phyloP scores from a whole-genome alignment of 177 flowering plant species.

The Vitis hybrid region DNA sequence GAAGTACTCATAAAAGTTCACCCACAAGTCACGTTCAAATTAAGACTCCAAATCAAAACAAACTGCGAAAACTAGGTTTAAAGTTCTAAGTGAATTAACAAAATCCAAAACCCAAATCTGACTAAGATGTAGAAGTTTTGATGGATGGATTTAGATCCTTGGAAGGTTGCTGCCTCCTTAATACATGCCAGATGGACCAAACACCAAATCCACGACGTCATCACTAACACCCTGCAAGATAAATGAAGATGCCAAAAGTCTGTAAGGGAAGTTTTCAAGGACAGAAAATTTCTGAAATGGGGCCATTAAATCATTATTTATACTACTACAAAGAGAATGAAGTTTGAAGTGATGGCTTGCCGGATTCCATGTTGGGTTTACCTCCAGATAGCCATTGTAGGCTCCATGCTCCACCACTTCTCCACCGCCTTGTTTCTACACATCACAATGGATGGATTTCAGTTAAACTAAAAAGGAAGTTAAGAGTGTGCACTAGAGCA shows the following conservation, averaged over 20 bases:
- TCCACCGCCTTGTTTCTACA: constrained; percentile 2
- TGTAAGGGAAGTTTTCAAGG: too few relatives aligned
- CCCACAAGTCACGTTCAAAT: too few relatives aligned
- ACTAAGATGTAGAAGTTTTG: neutral
- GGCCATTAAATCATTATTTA: too few relatives aligned
- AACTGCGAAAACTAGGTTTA: too few relatives aligned
- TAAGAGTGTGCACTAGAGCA: too few relatives aligned
- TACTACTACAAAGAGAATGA: too few relatives aligned
- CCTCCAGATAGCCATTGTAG: neutral
- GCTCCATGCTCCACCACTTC: neutral
- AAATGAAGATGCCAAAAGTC: too few relatives aligned
- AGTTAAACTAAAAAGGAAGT: neutral
- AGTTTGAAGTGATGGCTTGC: too few relatives aligned
- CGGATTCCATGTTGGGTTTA: neutral
- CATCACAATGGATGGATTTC: neutral
- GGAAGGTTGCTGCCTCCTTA: neutral
- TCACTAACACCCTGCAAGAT: neutral
- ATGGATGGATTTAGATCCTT: neutral
- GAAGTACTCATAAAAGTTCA: too few relatives aligned
- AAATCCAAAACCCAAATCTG: neutral
- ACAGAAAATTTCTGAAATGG: too few relatives aligned
- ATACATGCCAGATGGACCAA: neutral
- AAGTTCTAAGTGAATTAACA: neutral
- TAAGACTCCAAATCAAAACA: too few relatives aligned
- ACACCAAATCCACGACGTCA: constrained; percentile 8